A percentile compares a stretch with the other conserved stretches of the same genome.
Conservation (phyloP, 2,329 filamentous ascomycete genomes). For the Colletotrichum coccodes region DNA sequence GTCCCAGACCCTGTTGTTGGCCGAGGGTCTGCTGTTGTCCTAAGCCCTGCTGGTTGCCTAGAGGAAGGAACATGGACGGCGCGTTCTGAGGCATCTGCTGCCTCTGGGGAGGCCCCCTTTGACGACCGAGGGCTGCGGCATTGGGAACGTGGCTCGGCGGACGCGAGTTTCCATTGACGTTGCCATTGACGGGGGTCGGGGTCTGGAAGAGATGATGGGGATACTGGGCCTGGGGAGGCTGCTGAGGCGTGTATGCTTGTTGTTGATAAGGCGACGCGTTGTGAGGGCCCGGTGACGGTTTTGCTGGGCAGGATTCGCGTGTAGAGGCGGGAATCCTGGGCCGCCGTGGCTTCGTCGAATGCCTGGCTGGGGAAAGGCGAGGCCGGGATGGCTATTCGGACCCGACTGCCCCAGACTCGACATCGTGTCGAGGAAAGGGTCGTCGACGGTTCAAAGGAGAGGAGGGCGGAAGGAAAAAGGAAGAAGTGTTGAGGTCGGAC, state of each 20-base stretch:
- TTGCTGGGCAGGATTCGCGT: constrained; percentile 58
- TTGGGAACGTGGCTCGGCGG: constrained; percentile 58
- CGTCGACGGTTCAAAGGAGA: constrained; percentile 3
- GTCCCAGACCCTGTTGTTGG: constrained; percentile 28
- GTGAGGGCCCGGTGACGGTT: constrained; percentile 65
- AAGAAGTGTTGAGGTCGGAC: neutral
- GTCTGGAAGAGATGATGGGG: constrained; percentile 64
- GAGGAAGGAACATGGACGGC: constrained; percentile 49
- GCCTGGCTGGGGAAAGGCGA: constrained; percentile 62
- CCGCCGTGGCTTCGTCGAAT: constrained; percentile 53
- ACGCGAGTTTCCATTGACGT: constrained; percentile 59
- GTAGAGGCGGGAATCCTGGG: constrained; percentile 54
- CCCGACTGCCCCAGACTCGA: constrained; percentile 60
- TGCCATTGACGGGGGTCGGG: constrained; percentile 57
- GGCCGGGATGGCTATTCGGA: constrained; percentile 62
- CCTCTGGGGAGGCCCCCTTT: constrained; percentile 55
- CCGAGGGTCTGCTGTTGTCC: constrained; percentile 32
- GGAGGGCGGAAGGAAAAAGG: neutral
- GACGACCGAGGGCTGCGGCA: constrained; percentile 55
- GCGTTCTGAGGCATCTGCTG: constrained; percentile 56
- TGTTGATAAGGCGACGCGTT: constrained; percentile 65
- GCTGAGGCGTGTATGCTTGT: constrained; percentile 63
- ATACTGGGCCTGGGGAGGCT: constrained; percentile 58
- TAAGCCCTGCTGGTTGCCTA: constrained; percentile 25
- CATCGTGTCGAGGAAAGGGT: constrained; percentile 44